Percentiles rank a stretch among this genome's conserved stretches.
These are phyloP conservation scores for Leptographium lundbergii DNA, from an alignment of 2,329 filamentous ascomycete genomes.

Conservation along the genomic window DNA sequence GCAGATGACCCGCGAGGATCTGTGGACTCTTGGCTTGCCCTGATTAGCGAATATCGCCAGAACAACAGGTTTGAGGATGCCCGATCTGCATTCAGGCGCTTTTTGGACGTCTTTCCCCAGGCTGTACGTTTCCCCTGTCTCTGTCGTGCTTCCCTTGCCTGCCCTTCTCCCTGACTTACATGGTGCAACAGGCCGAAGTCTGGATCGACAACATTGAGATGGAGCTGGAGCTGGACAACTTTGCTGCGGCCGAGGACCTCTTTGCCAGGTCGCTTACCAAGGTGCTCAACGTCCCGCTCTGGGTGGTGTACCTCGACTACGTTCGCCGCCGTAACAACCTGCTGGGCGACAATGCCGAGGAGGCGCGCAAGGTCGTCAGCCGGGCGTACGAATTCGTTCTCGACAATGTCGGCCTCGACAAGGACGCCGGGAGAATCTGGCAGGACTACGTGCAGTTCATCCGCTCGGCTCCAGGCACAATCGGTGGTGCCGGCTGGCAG, in stretches of 20 bases:
- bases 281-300: constrained; percentile 74
- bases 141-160: constrained; percentile 19
- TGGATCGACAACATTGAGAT: constrained; percentile 84
- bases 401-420: constrained; percentile 78
- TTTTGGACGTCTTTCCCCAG: constrained; percentile 78
- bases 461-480: constrained; percentile 71
- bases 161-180: background rate
- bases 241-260: constrained; percentile 66
- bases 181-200: constrained; percentile 59
- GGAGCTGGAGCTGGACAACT: constrained; percentile 79
- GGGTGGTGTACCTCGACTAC: constrained; percentile 91
- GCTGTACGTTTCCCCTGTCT: constrained; percentile 51
- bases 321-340: constrained; percentile 85
- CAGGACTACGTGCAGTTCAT: constrained; percentile 91
- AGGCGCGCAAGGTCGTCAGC: constrained; percentile 66
- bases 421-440: constrained; percentile 83
- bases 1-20: constrained; percentile 88
- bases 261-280: constrained; percentile 67
- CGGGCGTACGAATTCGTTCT: constrained; percentile 90
- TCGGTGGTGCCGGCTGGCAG: constrained; percentile 84
- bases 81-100: constrained; percentile 70
- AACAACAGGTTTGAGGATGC: constrained; percentile 74
- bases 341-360: constrained; percentile 65
- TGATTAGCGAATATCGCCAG: constrained; percentile 75
- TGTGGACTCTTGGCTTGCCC: constrained; percentile 76